Percentiles rank a stretch among this genome's conserved stretches.
phyloP scores from a whole-genome alignment of 306 rosid species.

The Lathyrus sativus region DNA sequence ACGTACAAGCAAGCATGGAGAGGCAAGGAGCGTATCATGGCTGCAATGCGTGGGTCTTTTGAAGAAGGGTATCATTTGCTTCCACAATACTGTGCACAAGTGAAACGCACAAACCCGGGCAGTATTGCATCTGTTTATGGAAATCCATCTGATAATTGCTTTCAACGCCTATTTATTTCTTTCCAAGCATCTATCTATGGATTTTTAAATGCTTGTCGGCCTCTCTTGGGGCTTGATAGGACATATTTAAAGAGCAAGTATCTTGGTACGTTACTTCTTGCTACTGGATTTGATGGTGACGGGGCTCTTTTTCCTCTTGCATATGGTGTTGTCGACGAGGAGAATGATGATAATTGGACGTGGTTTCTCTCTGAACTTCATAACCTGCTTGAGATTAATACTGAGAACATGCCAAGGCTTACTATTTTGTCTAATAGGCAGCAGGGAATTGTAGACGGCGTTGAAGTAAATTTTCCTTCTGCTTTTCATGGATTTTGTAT shows the following conservation, averaged over 20 bases:
- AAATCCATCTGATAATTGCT: conserved; percentile 57
- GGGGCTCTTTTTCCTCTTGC: conserved; percentile 75
- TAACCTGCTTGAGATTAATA: conserved; percentile 62
- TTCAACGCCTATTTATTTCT: conserved; percentile 73
- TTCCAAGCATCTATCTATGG: conserved; percentile 82
- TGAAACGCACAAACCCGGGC: conserved; percentile 68
- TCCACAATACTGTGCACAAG: conserved; percentile 75
- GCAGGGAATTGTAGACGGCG: conserved; percentile 65
- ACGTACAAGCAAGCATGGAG: conserved; percentile 89
- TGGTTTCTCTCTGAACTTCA: conserved; percentile 37
- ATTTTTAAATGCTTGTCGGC: conserved; percentile 72
- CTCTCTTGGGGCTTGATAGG: conserved; percentile 64
- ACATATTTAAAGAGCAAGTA: conserved; percentile 59
- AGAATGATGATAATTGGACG: conserved; percentile 73
- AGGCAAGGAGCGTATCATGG: conserved; percentile 46
- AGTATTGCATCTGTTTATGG: conserved; percentile 75
- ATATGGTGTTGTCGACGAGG: conserved; percentile 77
- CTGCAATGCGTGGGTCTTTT: conserved; percentile 68
- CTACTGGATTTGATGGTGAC: conserved; percentile 71
- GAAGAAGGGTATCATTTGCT: conserved; percentile 77
- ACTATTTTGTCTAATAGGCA: conserved; percentile 72
- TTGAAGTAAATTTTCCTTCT: conserved; percentile 69
- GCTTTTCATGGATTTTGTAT: conserved; percentile 82
- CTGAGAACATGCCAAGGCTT: conserved; percentile 84
- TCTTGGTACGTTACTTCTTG: conserved; percentile 69